These are phyloP conservation scores for Phellinidium pouzarii DNA, from an alignment of 1,284 basidiomycete species.

Conservation along the genomic window DNA sequence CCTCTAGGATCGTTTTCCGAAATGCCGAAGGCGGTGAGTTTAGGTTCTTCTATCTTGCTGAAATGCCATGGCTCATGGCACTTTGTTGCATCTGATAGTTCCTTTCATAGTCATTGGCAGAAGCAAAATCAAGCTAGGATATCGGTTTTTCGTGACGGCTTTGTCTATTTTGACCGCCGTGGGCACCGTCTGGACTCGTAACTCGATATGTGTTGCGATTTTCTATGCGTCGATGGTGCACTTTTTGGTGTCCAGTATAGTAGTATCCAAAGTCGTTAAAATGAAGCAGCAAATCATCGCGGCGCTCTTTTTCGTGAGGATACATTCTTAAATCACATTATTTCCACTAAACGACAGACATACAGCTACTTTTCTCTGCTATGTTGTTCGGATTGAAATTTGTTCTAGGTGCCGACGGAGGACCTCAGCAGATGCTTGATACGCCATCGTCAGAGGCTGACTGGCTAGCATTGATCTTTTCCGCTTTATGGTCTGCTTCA, in stretches of 20 bases:
- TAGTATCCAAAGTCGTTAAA: not conserved
- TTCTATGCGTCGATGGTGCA: conserved; percentile 6
- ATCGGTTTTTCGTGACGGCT: not conserved
- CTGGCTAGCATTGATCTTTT: conserved; percentile 3
- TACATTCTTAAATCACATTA: too few relatives aligned
- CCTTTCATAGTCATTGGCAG: not conserved
- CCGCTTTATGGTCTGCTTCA: not conserved
- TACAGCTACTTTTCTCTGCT: too few relatives aligned
- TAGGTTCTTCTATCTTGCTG: not conserved
- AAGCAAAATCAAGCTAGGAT: not conserved
- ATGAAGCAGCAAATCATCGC: too few relatives aligned
- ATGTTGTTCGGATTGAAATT: too few relatives aligned
- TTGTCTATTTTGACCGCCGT: not conserved
- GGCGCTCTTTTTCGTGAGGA: too few relatives aligned
- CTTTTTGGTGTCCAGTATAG: conserved; percentile 3
- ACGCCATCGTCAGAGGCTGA: too few relatives aligned
- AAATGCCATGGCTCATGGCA: not conserved
- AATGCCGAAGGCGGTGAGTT: conserved; percentile 5
- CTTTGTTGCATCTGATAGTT: not conserved
- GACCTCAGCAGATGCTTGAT: too few relatives aligned
- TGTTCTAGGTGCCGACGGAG: too few relatives aligned
- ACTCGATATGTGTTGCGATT: not conserved
- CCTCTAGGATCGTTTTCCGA: conserved; percentile 1
- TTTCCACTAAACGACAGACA: too few relatives aligned
- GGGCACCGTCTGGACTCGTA: not conserved